Percentiles rank a stretch among this genome's conserved stretches.
These are phyloP conservation scores for Hypoxylon subgilvum DNA, from an alignment of 495 filamentous ascomycete species.

Conservation along the genomic window DNA sequence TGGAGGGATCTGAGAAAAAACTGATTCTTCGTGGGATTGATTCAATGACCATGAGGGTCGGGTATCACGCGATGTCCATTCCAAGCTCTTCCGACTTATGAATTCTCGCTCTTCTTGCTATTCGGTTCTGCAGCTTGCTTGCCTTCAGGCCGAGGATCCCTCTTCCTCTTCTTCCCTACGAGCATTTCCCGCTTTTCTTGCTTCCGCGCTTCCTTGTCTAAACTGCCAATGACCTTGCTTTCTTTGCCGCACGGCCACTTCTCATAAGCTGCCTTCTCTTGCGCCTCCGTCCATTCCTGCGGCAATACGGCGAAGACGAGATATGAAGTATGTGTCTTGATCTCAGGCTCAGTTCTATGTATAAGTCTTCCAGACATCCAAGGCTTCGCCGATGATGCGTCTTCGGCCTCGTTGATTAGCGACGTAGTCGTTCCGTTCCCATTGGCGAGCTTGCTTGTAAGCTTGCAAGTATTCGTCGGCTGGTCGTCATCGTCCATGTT, in stretches of 20 bases:
- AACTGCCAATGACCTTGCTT: conserved; percentile 54
- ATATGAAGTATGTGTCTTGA: conserved; percentile 95
- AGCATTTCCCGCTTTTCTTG: conserved; percentile 54
- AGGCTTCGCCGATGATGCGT: conserved; percentile 42
- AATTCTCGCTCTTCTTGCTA: conserved; percentile 38
- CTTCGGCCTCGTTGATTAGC: conserved; percentile 16
- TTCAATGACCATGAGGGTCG: conserved; percentile 22
- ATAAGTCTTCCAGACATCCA: conserved; percentile 73
- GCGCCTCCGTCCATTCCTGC: conserved; percentile 78
- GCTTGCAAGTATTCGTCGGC: conserved; percentile 28
- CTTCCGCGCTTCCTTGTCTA: conserved; percentile 59
- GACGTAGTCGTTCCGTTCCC: conserved; percentile 23
- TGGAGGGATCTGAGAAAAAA: too few relatives aligned
- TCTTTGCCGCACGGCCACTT: conserved; percentile 63
- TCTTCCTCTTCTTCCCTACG: conserved; percentile 40
- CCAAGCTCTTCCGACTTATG: conserved; percentile 3
- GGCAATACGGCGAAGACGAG: conserved; percentile 92
- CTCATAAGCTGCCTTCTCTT: conserved; percentile 71
- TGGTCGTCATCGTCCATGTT: conserved; percentile 40
- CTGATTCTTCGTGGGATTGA: conserved; percentile 3
- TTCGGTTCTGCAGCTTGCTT: conserved; percentile 12
- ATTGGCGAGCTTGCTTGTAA: conserved; percentile 33
- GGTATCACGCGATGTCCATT: conserved; percentile 26
- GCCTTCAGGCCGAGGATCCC: conserved; percentile 14
- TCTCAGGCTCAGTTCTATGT: conserved; percentile 80